Percentiles rank a stretch among this genome's conserved stretches.
phyloP scores from a whole-genome alignment of 257 asterid genomes.

The Penstemon barbatus region DNA sequence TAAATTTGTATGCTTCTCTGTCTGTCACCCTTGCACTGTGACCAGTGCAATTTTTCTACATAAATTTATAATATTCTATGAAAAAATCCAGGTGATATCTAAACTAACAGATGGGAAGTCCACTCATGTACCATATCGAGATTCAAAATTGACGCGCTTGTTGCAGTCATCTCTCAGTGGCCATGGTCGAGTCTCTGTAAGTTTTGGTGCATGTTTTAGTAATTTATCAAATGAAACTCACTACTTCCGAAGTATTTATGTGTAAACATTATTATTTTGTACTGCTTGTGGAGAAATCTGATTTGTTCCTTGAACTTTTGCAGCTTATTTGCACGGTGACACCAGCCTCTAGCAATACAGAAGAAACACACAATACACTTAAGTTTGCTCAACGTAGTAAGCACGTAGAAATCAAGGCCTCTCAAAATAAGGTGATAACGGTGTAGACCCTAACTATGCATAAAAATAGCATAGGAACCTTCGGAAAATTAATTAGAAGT shows the following conservation, averaged over 20 bases:
- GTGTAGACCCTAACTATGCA: slow-evolving; percentile 10
- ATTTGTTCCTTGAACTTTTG: slow-evolving; percentile 35
- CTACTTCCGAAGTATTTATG: slow-evolving; percentile 17
- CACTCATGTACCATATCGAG: slow-evolving; percentile 81
- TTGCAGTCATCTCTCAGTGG: slow-evolving; percentile 89
- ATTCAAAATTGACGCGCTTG: slow-evolving; percentile 81
- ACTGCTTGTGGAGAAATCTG: slow-evolving; percentile 27
- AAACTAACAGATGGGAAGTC: slow-evolving; percentile 81
- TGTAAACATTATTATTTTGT: slow-evolving; percentile 13
- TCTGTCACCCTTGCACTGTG: background rate
- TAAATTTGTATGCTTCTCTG: background rate
- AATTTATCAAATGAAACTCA: slow-evolving; percentile 23
- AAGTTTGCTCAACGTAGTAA: slow-evolving; percentile 81
- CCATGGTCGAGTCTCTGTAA: slow-evolving; percentile 77
- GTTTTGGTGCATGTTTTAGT: slow-evolving; percentile 33
- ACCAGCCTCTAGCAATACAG: slow-evolving; percentile 77
- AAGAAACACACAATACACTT: slow-evolving; percentile 84
- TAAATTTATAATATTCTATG: slow-evolving; percentile 10
- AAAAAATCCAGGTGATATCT: slow-evolving; percentile 61
- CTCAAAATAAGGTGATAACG: slow-evolving; percentile 61
- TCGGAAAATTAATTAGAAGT: slow-evolving; percentile 9
- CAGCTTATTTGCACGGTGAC: slow-evolving; percentile 86
- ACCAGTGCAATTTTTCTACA: background rate
- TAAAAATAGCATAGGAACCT: slow-evolving; percentile 1
- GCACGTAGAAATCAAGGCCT: slow-evolving; percentile 70